Conservation (phyloP, 192 early-diverging fungal genomes). For the Rhizophagus sp. region DNA sequence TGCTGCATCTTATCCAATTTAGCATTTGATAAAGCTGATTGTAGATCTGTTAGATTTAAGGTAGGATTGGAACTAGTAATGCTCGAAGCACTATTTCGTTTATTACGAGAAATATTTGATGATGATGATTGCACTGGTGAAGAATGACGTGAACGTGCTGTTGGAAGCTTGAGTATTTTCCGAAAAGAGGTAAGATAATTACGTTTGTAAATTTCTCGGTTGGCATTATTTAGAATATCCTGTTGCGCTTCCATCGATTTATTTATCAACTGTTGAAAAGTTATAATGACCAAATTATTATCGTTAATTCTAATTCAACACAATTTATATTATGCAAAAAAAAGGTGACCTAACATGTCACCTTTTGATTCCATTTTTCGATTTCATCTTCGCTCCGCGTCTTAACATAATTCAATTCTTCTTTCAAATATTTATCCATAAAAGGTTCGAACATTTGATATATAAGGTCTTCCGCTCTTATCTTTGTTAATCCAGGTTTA, state of each 20-base stretch:
- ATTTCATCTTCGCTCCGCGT: conserved; percentile 59
- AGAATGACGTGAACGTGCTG: conserved; percentile 28
- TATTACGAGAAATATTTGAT: conserved; percentile 9
- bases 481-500: conserved; percentile 47
- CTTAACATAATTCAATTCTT: conserved; percentile 65
- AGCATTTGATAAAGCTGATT: conserved; percentile 33
- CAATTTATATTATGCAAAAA: not conserved
- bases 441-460: conserved; percentile 64
- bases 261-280: conserved; percentile 11
- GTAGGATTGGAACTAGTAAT: conserved; percentile 3
- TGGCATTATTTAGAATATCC: conserved; percentile 34
- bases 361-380: conserved; percentile 69
- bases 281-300: not conserved
- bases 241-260: conserved; percentile 14
- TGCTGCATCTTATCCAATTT: conserved; percentile 58
- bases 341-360: conserved; percentile 18
- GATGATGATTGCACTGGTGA: conserved; percentile 22
- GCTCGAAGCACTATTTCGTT: conserved; percentile 8
- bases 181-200: conserved; percentile 57
- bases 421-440: conserved; percentile 64
- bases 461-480: conserved; percentile 53
- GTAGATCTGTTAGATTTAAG: conserved; percentile 26
- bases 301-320: not conserved
- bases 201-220: conserved; percentile 45
- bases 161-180: conserved; percentile 50